Conservation (phyloP, 2,329 filamentous ascomycete genomes). For the Fusarium coicis region DNA sequence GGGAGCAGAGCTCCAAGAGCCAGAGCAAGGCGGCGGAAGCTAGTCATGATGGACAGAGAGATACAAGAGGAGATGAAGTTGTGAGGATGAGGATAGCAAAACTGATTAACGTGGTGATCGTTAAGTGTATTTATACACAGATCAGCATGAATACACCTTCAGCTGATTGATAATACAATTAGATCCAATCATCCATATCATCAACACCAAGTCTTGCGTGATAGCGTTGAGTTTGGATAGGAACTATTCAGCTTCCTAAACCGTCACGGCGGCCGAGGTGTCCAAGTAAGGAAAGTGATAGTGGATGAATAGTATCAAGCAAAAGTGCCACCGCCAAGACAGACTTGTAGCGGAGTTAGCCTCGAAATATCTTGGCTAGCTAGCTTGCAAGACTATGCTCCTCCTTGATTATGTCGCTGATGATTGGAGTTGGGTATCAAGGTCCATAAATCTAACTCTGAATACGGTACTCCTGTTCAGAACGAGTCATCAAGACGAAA, state of each 20-base stretch:
- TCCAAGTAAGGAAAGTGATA: slow-evolving; percentile 43
- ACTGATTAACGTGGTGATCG: background rate
- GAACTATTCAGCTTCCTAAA: slow-evolving; percentile 40
- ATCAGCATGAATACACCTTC: background rate
- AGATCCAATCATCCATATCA: slow-evolving; percentile 19
- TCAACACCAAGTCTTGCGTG: slow-evolving; percentile 31
- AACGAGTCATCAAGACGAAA: background rate
- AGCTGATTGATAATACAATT: background rate
- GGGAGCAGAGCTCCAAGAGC: slow-evolving; percentile 49
- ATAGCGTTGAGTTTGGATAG: slow-evolving; percentile 16
- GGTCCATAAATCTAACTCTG: background rate
- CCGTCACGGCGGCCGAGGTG: slow-evolving; percentile 26
- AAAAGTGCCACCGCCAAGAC: slow-evolving; percentile 33
- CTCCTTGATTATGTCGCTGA: background rate
- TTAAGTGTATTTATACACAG: slow-evolving; percentile 31
- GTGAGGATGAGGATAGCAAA: slow-evolving; percentile 26
- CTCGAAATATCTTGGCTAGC: slow-evolving; percentile 17
- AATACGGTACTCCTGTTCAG: background rate
- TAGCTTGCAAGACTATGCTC: background rate
- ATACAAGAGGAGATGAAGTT: slow-evolving; percentile 5
- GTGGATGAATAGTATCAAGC: slow-evolving; percentile 12
- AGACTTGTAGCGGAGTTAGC: slow-evolving; percentile 9
- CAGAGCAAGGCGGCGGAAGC: slow-evolving; percentile 46
- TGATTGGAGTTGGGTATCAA: background rate
- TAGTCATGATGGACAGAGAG: slow-evolving; percentile 41